These are phyloP conservation scores for Tuctoria greenei DNA, from an alignment of 176 grass and related monocot species.

Conservation along the genomic window DNA sequence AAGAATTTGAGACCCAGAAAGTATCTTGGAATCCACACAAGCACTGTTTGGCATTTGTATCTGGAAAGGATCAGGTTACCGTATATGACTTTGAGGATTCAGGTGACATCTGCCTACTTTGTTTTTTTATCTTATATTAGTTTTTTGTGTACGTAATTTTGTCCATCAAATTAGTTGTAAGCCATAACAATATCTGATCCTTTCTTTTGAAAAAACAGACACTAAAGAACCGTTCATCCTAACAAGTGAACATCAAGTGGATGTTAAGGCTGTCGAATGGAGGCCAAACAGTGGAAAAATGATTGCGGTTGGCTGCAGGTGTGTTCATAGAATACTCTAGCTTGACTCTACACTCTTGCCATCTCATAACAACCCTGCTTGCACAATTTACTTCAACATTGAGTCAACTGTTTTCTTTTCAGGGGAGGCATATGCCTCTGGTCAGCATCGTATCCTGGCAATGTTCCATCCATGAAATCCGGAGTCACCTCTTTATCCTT, in stretches of 20 bases:
- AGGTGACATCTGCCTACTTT: slow-evolving; percentile 52
- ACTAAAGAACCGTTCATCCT: slow-evolving; percentile 81
- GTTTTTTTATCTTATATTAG: slow-evolving; percentile 24
- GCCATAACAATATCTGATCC: not conserved
- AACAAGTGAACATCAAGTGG: slow-evolving; percentile 71
- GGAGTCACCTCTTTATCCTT: slow-evolving; percentile 49
- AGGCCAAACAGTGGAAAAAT: slow-evolving; percentile 94
- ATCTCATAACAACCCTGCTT: slow-evolving; percentile 8
- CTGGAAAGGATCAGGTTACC: slow-evolving; percentile 70
- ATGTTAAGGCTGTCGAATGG: slow-evolving; percentile 79
- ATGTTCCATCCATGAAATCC: slow-evolving; percentile 66
- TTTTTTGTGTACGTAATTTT: slow-evolving; percentile 27
- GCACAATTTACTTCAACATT: slow-evolving; percentile 2
- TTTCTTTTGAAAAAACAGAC: slow-evolving; percentile 49
- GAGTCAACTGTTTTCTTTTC: slow-evolving; percentile 25
- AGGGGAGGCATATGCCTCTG: slow-evolving; percentile 86
- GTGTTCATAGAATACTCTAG: slow-evolving; percentile 22
- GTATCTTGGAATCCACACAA: slow-evolving; percentile 75
- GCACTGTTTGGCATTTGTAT: slow-evolving; percentile 85
- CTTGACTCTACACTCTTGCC: slow-evolving; percentile 23
- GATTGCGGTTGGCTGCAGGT: slow-evolving; percentile 91
- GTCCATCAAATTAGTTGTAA: slow-evolving; percentile 2
- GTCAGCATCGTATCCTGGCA: slow-evolving; percentile 92
- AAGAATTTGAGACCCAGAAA: slow-evolving; percentile 71
- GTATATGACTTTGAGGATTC: slow-evolving; percentile 74